Evolutionary conservation across 352 stramenopile species (phyloP), one percentile per base, ranked within the genome.

Genomic region (Halophytophthora batemanensis): DNA sequence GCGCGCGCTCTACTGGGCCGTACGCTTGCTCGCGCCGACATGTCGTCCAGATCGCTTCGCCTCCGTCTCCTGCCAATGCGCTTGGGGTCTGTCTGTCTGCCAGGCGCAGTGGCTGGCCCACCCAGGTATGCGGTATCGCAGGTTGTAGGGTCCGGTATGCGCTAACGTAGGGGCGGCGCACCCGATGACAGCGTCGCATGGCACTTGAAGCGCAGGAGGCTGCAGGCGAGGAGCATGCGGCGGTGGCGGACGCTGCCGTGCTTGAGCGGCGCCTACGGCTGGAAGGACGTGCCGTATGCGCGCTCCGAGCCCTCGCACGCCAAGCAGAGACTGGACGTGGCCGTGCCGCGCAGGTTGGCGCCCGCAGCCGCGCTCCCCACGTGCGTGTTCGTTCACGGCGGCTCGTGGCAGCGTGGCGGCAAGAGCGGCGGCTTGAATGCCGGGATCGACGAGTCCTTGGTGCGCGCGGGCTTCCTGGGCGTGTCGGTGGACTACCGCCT

Each of bases 401-500:
- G 84, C 18, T 86, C 84, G 12, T 95, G 84, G 84, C 82, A 93
- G 54, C 78, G 82, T 5, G 84, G 84, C 11, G 82, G 91, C 63
- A 95, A 95, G 49, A 69, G 50, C n/a, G 78, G 68, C 2, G 50
- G 58, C 1, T 65, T 91, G 18, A 92, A 89, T 44, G 58, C 71
- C 33, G 66, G 77, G 28, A 81, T 95, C 22, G 77, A 83, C 37
- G 54, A 69, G 13, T 68, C 77, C 1, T 82, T 93, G 18, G 82
- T 77, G 28, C 54, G 64, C 22, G 65, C 66, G 19, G 77, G 72
- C 6, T 82, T 39, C 21, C 40, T 89, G 2, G 79, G 82, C 13
- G 80, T 91, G 2, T 86, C 72, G 4, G 58, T 93, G 12, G 93
- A 93, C 70, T 95, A 95, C 42, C 76, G 82, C 1, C 54, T 95